phyloP scores from a whole-genome alignment of 345 rosid genomes.

The Nephelium lappaceum region DNA sequence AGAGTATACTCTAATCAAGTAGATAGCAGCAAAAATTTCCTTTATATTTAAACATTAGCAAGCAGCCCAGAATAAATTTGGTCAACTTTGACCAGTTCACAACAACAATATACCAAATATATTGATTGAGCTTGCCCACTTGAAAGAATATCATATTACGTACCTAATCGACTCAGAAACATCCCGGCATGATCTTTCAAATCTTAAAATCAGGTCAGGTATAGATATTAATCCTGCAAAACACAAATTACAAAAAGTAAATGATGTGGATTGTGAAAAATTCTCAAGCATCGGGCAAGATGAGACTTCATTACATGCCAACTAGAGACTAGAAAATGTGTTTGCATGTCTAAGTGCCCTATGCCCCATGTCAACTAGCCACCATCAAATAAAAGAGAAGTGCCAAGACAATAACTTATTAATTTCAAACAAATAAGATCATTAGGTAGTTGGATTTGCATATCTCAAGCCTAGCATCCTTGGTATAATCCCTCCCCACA shows the following conservation, averaged over 20 bases:
- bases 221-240: conserved; percentile 81
- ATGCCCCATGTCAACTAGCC: background rate
- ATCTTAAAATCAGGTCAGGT: conserved; percentile 77
- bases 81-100: background rate
- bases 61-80: background rate
- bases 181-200: conserved; percentile 79
- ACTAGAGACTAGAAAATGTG: background rate
- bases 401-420: background rate
- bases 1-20: background rate
- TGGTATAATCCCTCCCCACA: background rate
- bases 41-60: background rate
- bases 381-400: background rate
- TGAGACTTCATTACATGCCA: background rate
- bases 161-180: conserved; percentile 76
- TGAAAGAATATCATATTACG: conserved; percentile 9
- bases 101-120: background rate
- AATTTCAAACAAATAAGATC: background rate
- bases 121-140: background rate
- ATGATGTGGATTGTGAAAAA: background rate
- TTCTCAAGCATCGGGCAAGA: background rate
- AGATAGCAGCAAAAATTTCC: background rate
- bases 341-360: background rate
- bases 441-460: background rate
- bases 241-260: conserved; percentile 7
- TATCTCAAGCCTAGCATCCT: background rate